These are phyloP conservation scores for Gossypium bickii DNA, from an alignment of 345 rosid genomes.

Conservation along the genomic window DNA sequence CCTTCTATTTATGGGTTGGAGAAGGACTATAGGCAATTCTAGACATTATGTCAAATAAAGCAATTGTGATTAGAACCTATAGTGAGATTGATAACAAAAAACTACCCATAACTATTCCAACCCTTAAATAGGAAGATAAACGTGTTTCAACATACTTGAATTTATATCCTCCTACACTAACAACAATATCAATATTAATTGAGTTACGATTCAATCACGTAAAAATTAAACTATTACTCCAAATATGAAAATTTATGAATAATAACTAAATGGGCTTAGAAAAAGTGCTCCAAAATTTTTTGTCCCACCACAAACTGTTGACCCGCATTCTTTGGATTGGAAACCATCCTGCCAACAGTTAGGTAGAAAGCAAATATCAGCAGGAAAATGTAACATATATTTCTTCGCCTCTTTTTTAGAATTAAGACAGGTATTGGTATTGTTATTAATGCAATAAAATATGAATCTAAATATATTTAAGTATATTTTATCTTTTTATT, in stretches of 20 bases:
- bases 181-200: too few relatives aligned
- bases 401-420: rapidly evolving
- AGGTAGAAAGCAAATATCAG: background rate
- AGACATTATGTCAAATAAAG: too few relatives aligned
- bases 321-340: conserved; percentile 16
- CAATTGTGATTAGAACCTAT: too few relatives aligned
- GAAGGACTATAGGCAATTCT: rapidly evolving
- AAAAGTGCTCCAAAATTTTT: background rate
- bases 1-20: too few relatives aligned
- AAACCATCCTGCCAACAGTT: conserved; percentile 20
- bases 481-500: too few relatives aligned
- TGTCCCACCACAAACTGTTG: conserved; percentile 14
- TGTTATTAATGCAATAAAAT: too few relatives aligned
- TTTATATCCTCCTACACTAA: rapidly evolving
- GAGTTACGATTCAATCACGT: too few relatives aligned
- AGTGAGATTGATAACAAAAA: too few relatives aligned
- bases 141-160: rapidly evolving
- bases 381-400: background rate
- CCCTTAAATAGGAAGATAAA: too few relatives aligned
- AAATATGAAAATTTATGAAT: background rate
- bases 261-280: background rate
- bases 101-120: too few relatives aligned
- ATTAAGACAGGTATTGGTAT: too few relatives aligned
- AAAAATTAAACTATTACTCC: too few relatives aligned
- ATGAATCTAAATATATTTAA: rapidly evolving